Evolutionary conservation across 2,329 filamentous ascomycete genomes (phyloP).

Genomic region (Plenodomus tracheiphilus): DNA sequence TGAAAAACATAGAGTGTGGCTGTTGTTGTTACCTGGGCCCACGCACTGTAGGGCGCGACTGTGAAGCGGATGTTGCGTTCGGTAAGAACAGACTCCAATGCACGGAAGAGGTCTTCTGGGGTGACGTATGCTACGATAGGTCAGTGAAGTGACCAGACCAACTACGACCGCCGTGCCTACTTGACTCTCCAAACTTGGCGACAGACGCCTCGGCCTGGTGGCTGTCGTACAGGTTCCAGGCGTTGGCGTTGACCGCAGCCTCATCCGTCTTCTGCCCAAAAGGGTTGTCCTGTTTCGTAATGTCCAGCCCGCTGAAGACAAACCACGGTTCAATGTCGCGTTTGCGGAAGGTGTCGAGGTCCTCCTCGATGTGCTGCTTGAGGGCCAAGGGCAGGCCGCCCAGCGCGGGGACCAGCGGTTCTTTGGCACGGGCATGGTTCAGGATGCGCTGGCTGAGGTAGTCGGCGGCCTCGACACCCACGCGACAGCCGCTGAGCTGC

Average conservation of each 20-base stretch:
- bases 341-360: slow-evolving; percentile 72
- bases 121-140: slow-evolving; percentile 59
- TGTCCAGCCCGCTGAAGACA: slow-evolving; percentile 85
- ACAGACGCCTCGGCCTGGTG: slow-evolving; percentile 81
- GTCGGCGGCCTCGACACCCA: slow-evolving; percentile 88
- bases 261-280: slow-evolving; percentile 63
- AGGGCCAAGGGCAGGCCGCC: slow-evolving; percentile 85
- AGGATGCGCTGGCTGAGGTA: slow-evolving; percentile 78
- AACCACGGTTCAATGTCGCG: slow-evolving; percentile 79
- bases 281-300: slow-evolving; percentile 69
- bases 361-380: slow-evolving; percentile 72
- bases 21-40: slow-evolving; percentile 68
- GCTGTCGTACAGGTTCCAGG: slow-evolving; percentile 85
- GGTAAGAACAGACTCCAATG: slow-evolving; percentile 74
- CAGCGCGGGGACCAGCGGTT: slow-evolving; percentile 86
- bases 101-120: slow-evolving; percentile 72
- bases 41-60: slow-evolving; percentile 84
- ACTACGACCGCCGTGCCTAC: slow-evolving; percentile 50
- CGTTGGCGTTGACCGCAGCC: slow-evolving; percentile 71
- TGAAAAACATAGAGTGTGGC: slow-evolving; percentile 1
- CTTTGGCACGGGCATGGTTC: slow-evolving; percentile 59
- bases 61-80: slow-evolving; percentile 72
- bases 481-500: slow-evolving; percentile 71
- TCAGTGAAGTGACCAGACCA: slow-evolving; percentile 11
- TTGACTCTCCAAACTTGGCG: slow-evolving; percentile 79